Evolutionary conservation across 257 asterid genomes (phyloP).

Genomic region (Solanum phureja): DNA sequence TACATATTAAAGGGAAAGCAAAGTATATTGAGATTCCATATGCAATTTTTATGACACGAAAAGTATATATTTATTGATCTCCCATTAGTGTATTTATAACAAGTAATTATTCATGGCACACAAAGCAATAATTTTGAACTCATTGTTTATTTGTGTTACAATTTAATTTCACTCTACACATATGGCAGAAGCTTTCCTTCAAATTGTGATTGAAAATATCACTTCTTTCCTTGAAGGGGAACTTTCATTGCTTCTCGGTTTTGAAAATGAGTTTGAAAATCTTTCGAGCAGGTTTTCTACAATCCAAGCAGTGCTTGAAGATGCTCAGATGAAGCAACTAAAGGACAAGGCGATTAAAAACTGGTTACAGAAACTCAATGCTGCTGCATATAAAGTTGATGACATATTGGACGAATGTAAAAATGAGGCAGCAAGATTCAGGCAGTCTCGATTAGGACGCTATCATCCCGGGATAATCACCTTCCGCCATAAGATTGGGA

Average conservation of each 20-base stretch:
- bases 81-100: not conserved
- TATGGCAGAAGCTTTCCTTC: too few species aligned
- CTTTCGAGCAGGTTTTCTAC: not conserved
- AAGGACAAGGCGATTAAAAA: not conserved
- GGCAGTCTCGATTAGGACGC: not conserved
- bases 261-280: not conserved
- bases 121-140: not conserved
- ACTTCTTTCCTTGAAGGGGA: too few species aligned
- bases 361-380: not conserved
- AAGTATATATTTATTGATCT: not conserved
- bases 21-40: not conserved
- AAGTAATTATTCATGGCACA: not conserved
- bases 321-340: not conserved
- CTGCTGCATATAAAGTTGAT: not conserved
- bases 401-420: not conserved
- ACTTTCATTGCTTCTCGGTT: not conserved
- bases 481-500: conserved; percentile 1
- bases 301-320: not conserved
- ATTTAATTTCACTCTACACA: not conserved
- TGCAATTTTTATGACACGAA: not conserved
- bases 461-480: not conserved
- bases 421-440: not conserved
- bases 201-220: too few species aligned
- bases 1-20: not conserved
- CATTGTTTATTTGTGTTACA: not conserved